Evolutionary conservation across 345 rosid genomes (phyloP).

Genomic region (Citrus sinensis): DVS_A1.0 CM039162.1:18956501-18957000

Average conservation of each 20-base stretch:
- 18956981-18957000: background rate
- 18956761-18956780: constrained; percentile 42
- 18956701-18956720: background rate
- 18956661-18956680: constrained; percentile 39
- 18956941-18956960: background rate
- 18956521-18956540: constrained; percentile 31
- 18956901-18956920: constrained; percentile 5
- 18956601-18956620: constrained; percentile 28
- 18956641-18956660: constrained; percentile 27
- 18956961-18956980: background rate
- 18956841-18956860: constrained; percentile 20
- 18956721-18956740: background rate
- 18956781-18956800: constrained; percentile 15
- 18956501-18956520: constrained; percentile 24
- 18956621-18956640: constrained; percentile 30
- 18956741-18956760: background rate
- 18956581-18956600: constrained; percentile 31
- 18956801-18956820: constrained; percentile 26
- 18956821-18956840: constrained; percentile 25
- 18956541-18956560: constrained; percentile 15
- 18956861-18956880: constrained; percentile 31
- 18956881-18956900: constrained; percentile 29
- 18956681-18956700: background rate
- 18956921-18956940: constrained; percentile 4
- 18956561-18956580: constrained; percentile 21